A percentile compares a stretch with the other conserved stretches of the same genome.
phyloP scores from a whole-genome alignment of 148 eudicot genomes.

The Heliamphora exappendiculata region DNA sequence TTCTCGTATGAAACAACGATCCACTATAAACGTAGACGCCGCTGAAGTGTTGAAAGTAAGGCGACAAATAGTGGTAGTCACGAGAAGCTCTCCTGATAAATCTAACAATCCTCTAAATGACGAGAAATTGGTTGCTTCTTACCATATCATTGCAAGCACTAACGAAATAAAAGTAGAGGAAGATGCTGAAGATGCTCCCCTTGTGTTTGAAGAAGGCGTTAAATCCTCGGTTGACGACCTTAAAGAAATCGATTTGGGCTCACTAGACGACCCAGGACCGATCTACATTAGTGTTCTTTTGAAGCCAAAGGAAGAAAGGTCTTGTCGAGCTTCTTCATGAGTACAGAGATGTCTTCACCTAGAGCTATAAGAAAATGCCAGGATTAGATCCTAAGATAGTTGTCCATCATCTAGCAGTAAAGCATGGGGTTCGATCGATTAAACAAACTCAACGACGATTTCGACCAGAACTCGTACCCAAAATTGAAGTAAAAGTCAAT shows the following conservation, averaged over 20 bases:
- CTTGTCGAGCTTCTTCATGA: background rate
- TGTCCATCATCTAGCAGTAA: background rate
- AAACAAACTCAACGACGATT: too few relatives aligned
- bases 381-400: background rate
- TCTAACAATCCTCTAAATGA: background rate
- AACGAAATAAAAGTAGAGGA: too few relatives aligned
- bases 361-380: background rate
- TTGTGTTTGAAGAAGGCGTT: too few relatives aligned
- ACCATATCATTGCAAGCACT: too few relatives aligned
- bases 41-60: background rate
- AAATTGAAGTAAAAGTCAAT: too few relatives aligned
- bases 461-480: too few relatives aligned
- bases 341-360: background rate
- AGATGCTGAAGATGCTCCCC: too few relatives aligned
- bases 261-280: too few relatives aligned
- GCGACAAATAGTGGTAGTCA: background rate
- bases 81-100: background rate
- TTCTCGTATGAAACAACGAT: too few relatives aligned
- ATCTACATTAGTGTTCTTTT: background rate
- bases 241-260: background rate
- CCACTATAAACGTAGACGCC: background rate
- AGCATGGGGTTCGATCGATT: background rate
- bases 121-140: too few relatives aligned
- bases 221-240: too few relatives aligned
- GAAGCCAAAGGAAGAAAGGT: background rate